These are phyloP conservation scores for Solanum piurae DNA, from an alignment of 257 asterid species.

Conservation along the genomic window DNA sequence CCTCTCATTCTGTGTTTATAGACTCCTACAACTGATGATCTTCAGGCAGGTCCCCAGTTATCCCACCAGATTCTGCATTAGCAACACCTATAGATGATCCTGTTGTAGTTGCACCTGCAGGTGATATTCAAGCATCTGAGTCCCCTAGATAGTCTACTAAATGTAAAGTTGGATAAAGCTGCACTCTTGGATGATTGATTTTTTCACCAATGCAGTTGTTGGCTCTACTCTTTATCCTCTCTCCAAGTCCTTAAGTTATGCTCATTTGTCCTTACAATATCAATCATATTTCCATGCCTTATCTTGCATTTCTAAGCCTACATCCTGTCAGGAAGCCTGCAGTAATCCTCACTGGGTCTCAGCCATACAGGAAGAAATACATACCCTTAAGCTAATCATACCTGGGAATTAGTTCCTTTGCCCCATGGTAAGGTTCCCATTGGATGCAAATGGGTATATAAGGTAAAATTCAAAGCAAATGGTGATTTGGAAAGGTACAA, in stretches of 20 bases:
- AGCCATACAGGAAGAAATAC: background rate
- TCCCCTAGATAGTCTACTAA: background rate
- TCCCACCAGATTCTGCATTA: background rate
- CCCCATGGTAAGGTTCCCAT: background rate
- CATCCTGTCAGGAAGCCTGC: background rate
- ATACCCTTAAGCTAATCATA: background rate
- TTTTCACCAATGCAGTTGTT: background rate
- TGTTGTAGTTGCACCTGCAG: too few relatives aligned
- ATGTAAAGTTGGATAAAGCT: too few relatives aligned
- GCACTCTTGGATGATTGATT: background rate
- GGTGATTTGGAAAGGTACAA: background rate
- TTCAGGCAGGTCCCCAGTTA: background rate
- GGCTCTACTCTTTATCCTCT: too few relatives aligned
- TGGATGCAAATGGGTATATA: too few relatives aligned
- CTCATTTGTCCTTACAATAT: background rate
- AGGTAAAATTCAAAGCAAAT: background rate
- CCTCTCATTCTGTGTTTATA: too few relatives aligned
- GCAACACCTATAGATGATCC: too few relatives aligned
- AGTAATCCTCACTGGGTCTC: background rate
- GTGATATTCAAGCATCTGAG: too few relatives aligned
- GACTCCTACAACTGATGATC: background rate
- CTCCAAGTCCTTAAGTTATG: background rate
- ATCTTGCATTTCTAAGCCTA: background rate
- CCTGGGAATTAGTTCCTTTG: background rate
- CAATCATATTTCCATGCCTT: background rate